Base-by-base conservation (phyloP, 225 moss, liverwort and hornwort genomes). In the Anthoceros angustus region DNA sequence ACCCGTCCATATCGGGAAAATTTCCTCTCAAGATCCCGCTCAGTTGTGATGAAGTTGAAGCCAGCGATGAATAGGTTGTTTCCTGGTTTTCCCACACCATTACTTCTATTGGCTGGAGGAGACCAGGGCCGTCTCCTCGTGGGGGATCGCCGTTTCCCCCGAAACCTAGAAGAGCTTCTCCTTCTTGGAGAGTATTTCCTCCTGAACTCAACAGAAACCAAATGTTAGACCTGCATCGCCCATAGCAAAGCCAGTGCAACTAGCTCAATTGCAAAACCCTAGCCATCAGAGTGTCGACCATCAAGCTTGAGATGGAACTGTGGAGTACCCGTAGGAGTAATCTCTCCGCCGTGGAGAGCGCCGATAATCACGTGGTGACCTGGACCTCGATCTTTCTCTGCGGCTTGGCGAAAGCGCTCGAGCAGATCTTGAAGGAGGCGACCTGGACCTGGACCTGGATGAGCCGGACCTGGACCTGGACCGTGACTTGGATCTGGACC, bases 21-120 rank as follows among this genome's bases (percentile, higher is more conserved):
- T 12, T 80, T 80, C 43, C 77, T 77, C 72, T 80, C 80, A 49
- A 80, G 43, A 41, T 80, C 80, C 38, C 75, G 67, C 62, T 80
- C 80, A 18, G 80, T 80, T 38, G 80, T 80, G 11, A 80, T 80
- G 63, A 80, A 80, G 41, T 80, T 80, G 61, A 80, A 80, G 15
- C 80, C 80, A 42, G 80, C 80, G 42, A 80, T 80, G 23, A 80
- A 80, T 32, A 80, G 69, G 60, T 80, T 80, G 72, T 80, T 80
- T n/a, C 80, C 80, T 11, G 80, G 80, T 68, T 77, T 80, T 55
- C 80, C 80, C 24, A 77, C 76, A 61, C 80, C 80, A 72, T 80
- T 80, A 66, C 80, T 80, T 25, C 80, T 77, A 55, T 80, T 80
- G 7, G 74, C 73, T 39, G 77, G 77, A 9, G 77, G 80, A 49